Conservation (phyloP, 805 yeast species). For the Candida multigemmis region DNA sequence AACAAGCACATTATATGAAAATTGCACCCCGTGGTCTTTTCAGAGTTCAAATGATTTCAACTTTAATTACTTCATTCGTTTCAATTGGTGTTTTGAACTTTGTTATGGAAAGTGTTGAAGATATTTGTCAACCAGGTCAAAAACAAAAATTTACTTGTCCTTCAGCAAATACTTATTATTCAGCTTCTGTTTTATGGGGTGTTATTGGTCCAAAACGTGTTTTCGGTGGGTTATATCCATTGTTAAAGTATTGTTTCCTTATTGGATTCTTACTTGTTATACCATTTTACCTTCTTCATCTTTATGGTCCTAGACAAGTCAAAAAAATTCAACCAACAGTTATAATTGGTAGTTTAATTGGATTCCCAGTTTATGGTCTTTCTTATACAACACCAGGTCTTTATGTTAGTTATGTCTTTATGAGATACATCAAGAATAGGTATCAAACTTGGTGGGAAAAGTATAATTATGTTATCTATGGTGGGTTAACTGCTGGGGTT, state of each 20-base stretch:
- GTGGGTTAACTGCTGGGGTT: conserved; percentile 47
- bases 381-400: conserved; percentile 45
- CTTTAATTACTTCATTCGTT: conserved; percentile 11
- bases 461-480: conserved; percentile 49
- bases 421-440: conserved; percentile 36
- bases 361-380: conserved; percentile 38
- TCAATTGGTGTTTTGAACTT: conserved; percentile 13
- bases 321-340: conserved; percentile 41
- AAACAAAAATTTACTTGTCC: conserved; percentile 16
- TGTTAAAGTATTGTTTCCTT: conserved; percentile 43
- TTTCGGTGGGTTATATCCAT: conserved; percentile 40
- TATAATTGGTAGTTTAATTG: conserved; percentile 34
- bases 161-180: conserved; percentile 26
- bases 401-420: conserved; percentile 40
- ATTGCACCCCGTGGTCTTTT: conserved; percentile 33
- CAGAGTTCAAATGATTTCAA: conserved; percentile 17
- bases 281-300: conserved; percentile 9
- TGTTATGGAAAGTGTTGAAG: conserved; percentile 8
- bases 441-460: conserved; percentile 55
- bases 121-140: conserved; percentile 11
- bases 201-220: conserved; percentile 46
- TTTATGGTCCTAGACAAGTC: conserved; percentile 7
- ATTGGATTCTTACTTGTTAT: conserved; percentile 32
- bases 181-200: conserved; percentile 40
- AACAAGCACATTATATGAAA: conserved; percentile 27